Evolutionary conservation across 495 filamentous ascomycete genomes (phyloP).

Genomic region (Aspergillus baeticus): DNA sequence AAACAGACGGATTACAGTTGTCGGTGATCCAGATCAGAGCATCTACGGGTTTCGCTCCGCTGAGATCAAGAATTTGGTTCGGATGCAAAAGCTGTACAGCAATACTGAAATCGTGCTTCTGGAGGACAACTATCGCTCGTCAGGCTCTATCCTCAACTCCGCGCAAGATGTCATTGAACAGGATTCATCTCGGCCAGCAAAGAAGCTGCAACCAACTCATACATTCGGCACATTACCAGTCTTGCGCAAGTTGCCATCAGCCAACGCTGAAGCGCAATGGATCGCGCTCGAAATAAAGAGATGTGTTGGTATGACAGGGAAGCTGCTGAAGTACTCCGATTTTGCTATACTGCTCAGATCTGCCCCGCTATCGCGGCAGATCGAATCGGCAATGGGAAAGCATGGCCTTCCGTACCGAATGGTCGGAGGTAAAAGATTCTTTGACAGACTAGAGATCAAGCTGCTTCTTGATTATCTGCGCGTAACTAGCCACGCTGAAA

Average conservation of each 20-base stretch:
- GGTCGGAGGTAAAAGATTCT: constrained; percentile 91
- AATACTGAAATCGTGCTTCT: constrained; percentile 79
- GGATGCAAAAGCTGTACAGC: constrained; percentile 73
- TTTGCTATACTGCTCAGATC: constrained; percentile 86
- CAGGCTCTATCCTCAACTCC: constrained; percentile 77
- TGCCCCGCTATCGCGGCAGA: constrained; percentile 75
- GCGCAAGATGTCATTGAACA: constrained; percentile 91
- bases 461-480: constrained; percentile 85
- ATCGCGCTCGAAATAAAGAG: constrained; percentile 83
- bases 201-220: constrained; percentile 78
- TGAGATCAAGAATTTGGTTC: constrained; percentile 84
- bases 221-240: constrained; percentile 79
- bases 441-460: constrained; percentile 90
- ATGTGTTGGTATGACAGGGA: constrained; percentile 65
- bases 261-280: constrained; percentile 80
- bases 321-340: constrained; percentile 71
- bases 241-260: constrained; percentile 71
- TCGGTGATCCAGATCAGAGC: constrained; percentile 97
- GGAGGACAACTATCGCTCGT: constrained; percentile 96
- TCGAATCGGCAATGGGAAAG: constrained; percentile 82
- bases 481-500: constrained; percentile 79
- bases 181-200: constrained; percentile 75
- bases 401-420: constrained; percentile 89
- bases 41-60: constrained; percentile 99
- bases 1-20: constrained; percentile 78